Conservation (phyloP, 495 filamentous ascomycete genomes). For the Aspergillus cristatus region DNA sequence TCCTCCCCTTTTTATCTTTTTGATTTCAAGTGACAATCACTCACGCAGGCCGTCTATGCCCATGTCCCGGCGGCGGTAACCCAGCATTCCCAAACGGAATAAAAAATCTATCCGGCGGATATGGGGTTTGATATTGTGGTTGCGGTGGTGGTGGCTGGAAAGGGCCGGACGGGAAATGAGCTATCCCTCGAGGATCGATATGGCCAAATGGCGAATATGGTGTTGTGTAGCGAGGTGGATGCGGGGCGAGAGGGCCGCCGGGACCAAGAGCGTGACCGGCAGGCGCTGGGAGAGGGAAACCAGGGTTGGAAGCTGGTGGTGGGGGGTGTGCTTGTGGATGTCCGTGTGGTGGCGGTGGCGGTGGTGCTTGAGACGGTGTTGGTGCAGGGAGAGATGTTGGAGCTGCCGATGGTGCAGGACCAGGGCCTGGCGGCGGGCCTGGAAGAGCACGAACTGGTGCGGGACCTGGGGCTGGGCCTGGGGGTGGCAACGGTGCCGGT, state of each 20-base stretch:
- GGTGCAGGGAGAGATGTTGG: background rate
- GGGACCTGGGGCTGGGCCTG: background rate
- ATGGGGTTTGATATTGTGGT: conserved; percentile 16
- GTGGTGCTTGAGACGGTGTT: background rate
- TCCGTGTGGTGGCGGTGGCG: conserved; percentile 13
- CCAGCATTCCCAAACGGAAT: conserved; percentile 9
- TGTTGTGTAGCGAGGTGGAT: background rate
- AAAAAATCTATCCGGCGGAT: conserved; percentile 14
- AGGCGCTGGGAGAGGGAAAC: conserved; percentile 5
- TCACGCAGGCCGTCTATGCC: conserved; percentile 9
- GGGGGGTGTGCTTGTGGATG: conserved; percentile 11
- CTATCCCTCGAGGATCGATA: too few relatives aligned
- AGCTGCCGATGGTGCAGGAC: conserved; percentile 9
- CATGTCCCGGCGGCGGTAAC: conserved; percentile 12
- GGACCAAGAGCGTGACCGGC: conserved; percentile 11
- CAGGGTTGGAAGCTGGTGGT: conserved; percentile 11
- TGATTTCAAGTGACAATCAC: too few relatives aligned
- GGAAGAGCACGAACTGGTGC: conserved; percentile 1
- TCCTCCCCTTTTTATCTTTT: too few relatives aligned
- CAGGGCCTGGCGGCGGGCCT: too few relatives aligned
- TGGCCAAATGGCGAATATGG: background rate
- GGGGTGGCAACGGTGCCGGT: conserved; percentile 10
- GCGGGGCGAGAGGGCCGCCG: conserved; percentile 12
- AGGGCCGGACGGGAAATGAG: too few relatives aligned
- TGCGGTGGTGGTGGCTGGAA: background rate